Evolutionary conservation across 768 basidiomycete species (phyloP).

Genomic region (Rossbeevera mucosa): DNA sequence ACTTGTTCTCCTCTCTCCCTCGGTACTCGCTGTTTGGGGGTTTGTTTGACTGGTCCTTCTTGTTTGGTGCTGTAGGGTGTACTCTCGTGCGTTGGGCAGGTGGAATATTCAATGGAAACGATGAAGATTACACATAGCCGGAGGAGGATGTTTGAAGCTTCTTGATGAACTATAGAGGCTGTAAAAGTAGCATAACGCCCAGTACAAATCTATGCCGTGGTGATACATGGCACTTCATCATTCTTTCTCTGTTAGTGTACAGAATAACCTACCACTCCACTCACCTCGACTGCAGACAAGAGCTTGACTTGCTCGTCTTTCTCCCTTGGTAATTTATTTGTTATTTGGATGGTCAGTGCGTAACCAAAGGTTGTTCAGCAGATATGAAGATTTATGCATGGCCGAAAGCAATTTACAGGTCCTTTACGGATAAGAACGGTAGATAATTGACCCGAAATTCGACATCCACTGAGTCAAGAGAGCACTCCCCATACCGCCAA

Average conservation of each 20-base stretch:
- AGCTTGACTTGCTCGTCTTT: not conserved
- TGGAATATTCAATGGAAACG: slow-evolving; percentile 25
- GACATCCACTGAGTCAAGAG: slow-evolving; percentile 27
- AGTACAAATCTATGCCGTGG: too few species aligned
- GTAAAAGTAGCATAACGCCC: not conserved
- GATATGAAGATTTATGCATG: not conserved
- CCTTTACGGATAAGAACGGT: slow-evolving; percentile 6
- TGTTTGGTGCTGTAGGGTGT: slow-evolving; percentile 51
- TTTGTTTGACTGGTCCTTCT: slow-evolving; percentile 70
- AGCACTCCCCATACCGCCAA: slow-evolving; percentile 70
- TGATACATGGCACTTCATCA: not conserved
- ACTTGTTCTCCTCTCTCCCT: slow-evolving; percentile 70
- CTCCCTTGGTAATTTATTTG: slow-evolving; percentile 3
- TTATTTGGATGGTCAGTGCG: not conserved
- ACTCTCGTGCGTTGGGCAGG: slow-evolving; percentile 52
- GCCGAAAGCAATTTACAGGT: not conserved
- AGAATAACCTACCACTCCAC: too few species aligned
- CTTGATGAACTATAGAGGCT: not conserved
- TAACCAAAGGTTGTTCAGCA: not conserved
- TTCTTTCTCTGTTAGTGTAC: too few species aligned
- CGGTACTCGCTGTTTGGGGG: slow-evolving; percentile 69
- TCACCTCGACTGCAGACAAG: not conserved
- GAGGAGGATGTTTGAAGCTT: not conserved
- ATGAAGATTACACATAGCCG: slow-evolving; percentile 10
- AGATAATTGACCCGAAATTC: slow-evolving; percentile 7